A percentile compares a stretch with the other conserved stretches of the same genome.
Conservation (phyloP, 1,284 basidiomycete genomes). For the Papiliotrema terrestris region DNA sequence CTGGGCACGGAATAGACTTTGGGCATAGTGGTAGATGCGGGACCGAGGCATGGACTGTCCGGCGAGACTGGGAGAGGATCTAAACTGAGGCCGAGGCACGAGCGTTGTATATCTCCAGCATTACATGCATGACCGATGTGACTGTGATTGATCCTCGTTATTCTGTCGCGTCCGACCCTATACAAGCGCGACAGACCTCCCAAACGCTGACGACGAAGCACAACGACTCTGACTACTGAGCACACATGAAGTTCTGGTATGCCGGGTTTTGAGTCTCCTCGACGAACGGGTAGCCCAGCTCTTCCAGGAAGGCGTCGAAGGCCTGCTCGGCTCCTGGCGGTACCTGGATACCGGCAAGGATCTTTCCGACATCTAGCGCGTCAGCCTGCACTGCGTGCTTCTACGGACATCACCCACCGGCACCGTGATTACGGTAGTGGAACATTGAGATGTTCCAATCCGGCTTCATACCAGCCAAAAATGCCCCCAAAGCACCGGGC, state of each 20-base stretch:
- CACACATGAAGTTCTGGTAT: conserved; percentile 68
- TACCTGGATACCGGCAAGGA: conserved; percentile 91
- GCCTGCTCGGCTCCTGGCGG: conserved; percentile 61
- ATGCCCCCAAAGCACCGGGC: conserved; percentile 85
- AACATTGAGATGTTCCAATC: conserved; percentile 96
- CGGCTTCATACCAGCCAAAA: conserved; percentile 73
- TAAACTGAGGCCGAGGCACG: too few species aligned
- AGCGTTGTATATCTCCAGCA: background rate
- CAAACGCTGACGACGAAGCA: too few species aligned
- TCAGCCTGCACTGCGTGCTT: background rate
- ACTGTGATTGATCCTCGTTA: background rate
- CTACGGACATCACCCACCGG: conserved; percentile 58
- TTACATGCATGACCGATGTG: too few species aligned
- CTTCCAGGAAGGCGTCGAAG: conserved; percentile 71
- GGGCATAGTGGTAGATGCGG: too few species aligned
- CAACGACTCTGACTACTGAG: background rate
- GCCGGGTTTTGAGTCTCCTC: conserved; percentile 92
- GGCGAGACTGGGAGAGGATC: too few species aligned
- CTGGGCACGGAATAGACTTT: too few species aligned
- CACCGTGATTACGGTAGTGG: conserved; percentile 97
- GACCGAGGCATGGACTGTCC: too few species aligned
- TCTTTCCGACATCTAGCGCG: conserved; percentile 76
- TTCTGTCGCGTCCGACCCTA: too few species aligned
- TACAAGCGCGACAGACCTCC: too few species aligned
- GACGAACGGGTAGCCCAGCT: conserved; percentile 79